These are phyloP conservation scores for Suillus subluteus DNA, from an alignment of 768 basidiomycete species.

Conservation along the genomic window DNA sequence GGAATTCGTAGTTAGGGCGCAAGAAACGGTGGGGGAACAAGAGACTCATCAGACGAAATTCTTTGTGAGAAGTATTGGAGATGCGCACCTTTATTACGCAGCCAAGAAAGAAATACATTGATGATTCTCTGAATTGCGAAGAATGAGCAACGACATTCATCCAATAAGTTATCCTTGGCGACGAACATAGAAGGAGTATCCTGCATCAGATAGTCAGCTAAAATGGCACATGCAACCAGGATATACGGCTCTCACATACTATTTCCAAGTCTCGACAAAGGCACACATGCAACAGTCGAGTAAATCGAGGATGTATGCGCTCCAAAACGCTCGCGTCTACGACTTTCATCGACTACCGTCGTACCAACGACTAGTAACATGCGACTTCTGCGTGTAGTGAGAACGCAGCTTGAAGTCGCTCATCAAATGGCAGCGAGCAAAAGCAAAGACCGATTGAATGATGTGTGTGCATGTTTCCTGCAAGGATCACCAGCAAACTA, in stretches of 20 bases:
- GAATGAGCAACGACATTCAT: background rate
- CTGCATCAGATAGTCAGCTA: background rate
- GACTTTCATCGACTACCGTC: background rate
- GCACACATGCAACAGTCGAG: background rate
- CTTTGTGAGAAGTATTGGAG: background rate
- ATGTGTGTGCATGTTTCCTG: background rate
- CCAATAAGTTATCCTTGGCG: background rate
- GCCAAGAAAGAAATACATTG: slow-evolving; percentile 7
- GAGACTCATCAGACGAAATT: background rate
- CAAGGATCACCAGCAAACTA: slow-evolving; percentile 9
- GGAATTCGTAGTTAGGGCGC: background rate
- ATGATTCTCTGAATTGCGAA: background rate
- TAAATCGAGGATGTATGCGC: background rate
- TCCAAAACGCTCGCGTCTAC: background rate
- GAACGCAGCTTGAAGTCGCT: background rate
- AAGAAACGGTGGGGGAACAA: background rate
- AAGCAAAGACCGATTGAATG: background rate
- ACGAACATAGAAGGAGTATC: background rate
- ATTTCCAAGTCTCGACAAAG: background rate
- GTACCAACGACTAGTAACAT: background rate
- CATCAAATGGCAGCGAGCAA: background rate
- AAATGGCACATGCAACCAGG: background rate
- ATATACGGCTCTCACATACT: background rate
- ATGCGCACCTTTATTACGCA: slow-evolving; percentile 3
- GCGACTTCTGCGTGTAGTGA: background rate